These are phyloP conservation scores for Macrolepiota albuminosa DNA, from an alignment of 768 basidiomycete genomes.

Conservation along the genomic window DNA sequence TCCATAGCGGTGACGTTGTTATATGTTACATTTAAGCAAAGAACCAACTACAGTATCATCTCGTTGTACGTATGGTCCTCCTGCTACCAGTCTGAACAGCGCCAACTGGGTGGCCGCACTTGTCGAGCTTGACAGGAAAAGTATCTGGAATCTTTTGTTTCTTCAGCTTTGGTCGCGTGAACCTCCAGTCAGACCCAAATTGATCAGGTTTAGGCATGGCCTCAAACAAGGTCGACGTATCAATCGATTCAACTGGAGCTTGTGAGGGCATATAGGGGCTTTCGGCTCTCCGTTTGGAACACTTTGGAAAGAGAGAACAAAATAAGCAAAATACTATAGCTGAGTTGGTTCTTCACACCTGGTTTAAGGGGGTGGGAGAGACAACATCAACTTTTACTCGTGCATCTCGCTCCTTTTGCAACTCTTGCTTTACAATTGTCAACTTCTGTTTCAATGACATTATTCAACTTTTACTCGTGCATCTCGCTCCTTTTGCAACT, in stretches of 20 bases:
- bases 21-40: neutral
- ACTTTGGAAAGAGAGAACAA: neutral
- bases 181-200: constrained; percentile 34
- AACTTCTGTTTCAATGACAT: constrained; percentile 12
- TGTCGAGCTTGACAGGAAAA: constrained; percentile 36
- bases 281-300: neutral
- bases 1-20: neutral
- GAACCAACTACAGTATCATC: neutral
- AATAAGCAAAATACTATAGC: neutral
- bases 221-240: constrained; percentile 21
- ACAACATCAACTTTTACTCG: constrained; percentile 3
- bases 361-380: neutral
- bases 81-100: constrained; percentile 37
- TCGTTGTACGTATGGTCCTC: constrained; percentile 12
- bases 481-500: neutral
- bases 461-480: constrained; percentile 2
- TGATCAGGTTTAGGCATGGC: constrained; percentile 31
- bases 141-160: constrained; percentile 11
- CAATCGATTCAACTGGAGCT: neutral
- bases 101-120: constrained; percentile 28
- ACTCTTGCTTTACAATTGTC: constrained; percentile 10
- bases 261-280: neutral
- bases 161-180: constrained; percentile 10
- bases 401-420: neutral
- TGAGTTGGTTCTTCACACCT: neutral